Conservation (phyloP, 495 filamentous ascomycete genomes). For the Parathielavia appendiculata region DNA sequence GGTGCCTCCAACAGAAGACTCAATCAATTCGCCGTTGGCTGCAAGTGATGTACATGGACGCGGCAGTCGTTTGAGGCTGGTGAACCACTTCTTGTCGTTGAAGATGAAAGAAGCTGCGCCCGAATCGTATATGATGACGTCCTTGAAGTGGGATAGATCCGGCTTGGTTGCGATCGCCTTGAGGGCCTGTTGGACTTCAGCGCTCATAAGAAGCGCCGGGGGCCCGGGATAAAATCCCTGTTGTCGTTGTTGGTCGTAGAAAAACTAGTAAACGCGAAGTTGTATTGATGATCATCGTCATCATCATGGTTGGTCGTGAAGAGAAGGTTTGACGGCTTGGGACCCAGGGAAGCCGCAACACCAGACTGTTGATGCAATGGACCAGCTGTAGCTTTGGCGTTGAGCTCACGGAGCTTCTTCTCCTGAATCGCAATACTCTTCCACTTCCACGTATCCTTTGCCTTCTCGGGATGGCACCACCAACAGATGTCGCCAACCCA, state of each 20-base stretch:
- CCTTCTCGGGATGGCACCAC: not conserved
- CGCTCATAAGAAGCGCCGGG: not conserved
- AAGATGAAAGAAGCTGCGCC: not conserved
- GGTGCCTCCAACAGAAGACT: too few species aligned
- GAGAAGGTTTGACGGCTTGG: not conserved
- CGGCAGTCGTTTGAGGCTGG: not conserved
- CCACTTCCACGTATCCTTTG: not conserved
- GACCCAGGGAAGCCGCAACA: not conserved
- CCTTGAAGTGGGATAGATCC: too few species aligned
- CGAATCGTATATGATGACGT: not conserved
- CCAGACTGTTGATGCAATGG: constrained; percentile 3
- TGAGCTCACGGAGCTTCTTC: not conserved
- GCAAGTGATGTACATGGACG: not conserved
- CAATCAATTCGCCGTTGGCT: too few species aligned
- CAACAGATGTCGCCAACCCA: not conserved
- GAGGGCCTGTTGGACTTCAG: constrained; percentile 7
- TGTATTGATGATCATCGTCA: not conserved
- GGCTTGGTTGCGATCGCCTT: not conserved
- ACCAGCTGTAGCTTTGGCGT: not conserved
- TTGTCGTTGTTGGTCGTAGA: not conserved
- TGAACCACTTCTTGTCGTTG: constrained; percentile 9
- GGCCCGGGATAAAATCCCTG: not conserved
- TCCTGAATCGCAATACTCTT: not conserved
- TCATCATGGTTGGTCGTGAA: not conserved
- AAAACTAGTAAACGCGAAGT: not conserved